Base-by-base conservation (phyloP, 345 rosid species). In the Citrus mangshanensis region DNA sequence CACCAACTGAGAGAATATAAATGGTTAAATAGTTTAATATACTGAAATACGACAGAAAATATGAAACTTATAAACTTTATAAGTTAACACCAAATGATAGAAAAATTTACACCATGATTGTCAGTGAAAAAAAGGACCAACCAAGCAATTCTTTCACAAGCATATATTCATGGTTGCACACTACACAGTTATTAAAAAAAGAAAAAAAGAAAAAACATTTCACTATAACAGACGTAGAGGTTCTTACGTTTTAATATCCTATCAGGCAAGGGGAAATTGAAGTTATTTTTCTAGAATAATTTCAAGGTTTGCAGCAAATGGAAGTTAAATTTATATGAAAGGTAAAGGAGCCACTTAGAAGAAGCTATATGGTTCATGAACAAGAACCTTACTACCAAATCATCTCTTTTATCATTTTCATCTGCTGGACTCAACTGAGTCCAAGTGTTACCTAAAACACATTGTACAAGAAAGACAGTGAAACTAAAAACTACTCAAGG, bases 1-100 rank as follows among this genome's bases (percentile, higher is more conserved):
- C 61, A 95, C 98, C 84, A 95, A 84, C 99, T 95, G 89, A 76
- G 55, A 78, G 46, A 81, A 82, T 67, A 83, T 12, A 80, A 68
- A 75, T 21, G 51, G 70, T 38, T 63, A 85, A 64, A 32, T 35
- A 34, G 68, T 59, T 49, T 25, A 77, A 69, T 56, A 76, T 27
- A 70, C 62, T n/a, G 70, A 76, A 73, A 46, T 35, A 71, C 54
- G 58, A 37, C 70, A 1, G 6, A 5, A 49, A 79, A 18, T 63
- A 54, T 27, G 28, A 6, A 18, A 60, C 30, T 38, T 28, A 40
- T 38, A 71, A 49, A 49, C 30, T 19, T 60, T 54, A 76, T 9
- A 32, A 78, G 54, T 2, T 60, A 28, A 4, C 7, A 72, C 37
- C 51, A 58, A 38, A 79, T 62, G 70, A 4, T 73, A 67, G 56